These are phyloP conservation scores for Blastobotrys niveus DNA, from an alignment of 1,139 yeast species.

Conservation along the genomic window DNA sequence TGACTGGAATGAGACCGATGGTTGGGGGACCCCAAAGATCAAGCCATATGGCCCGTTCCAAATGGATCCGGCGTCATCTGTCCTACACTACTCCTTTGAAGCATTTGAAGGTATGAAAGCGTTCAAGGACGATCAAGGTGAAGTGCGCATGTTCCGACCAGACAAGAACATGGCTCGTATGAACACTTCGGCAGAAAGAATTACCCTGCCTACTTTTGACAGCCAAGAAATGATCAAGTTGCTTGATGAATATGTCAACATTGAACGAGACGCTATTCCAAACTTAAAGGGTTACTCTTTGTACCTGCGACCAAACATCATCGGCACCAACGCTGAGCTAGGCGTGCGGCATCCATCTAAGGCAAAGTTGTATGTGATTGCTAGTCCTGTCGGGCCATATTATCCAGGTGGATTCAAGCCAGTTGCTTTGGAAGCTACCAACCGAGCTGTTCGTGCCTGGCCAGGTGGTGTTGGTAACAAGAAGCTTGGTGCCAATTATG, in stretches of 20 bases:
- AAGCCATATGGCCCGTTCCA: slow-evolving; percentile 72
- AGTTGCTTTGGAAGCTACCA: slow-evolving; percentile 87
- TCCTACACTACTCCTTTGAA: slow-evolving; percentile 91
- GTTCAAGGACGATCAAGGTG: slow-evolving; percentile 55
- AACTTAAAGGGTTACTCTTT: slow-evolving; percentile 80
- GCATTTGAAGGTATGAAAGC: slow-evolving; percentile 97
- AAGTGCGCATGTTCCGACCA: slow-evolving; percentile 80
- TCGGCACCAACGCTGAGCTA: slow-evolving; percentile 80
- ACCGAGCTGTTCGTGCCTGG: slow-evolving; percentile 95
- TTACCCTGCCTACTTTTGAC: slow-evolving; percentile 82
- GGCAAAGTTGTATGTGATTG: slow-evolving; percentile 78
- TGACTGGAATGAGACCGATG: slow-evolving; percentile 71
- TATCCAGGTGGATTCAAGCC: slow-evolving; percentile 90
- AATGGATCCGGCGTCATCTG: slow-evolving; percentile 82
- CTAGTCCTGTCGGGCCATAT: slow-evolving; percentile 93
- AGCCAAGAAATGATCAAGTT: slow-evolving; percentile 66
- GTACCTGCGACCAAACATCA: slow-evolving; percentile 89
- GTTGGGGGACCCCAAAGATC: slow-evolving; percentile 86
- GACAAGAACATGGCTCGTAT: slow-evolving; percentile 87
- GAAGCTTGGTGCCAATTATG: slow-evolving; percentile 96
- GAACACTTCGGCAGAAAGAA: slow-evolving; percentile 81
- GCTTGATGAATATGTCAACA: slow-evolving; percentile 63
- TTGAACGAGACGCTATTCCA: slow-evolving; percentile 78
- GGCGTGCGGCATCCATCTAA: slow-evolving; percentile 79
- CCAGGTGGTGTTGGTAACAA: slow-evolving; percentile 97